Conservation (phyloP, 2,329 filamentous ascomycete genomes). For the Ophiosphaerella herpotricha region DNA sequence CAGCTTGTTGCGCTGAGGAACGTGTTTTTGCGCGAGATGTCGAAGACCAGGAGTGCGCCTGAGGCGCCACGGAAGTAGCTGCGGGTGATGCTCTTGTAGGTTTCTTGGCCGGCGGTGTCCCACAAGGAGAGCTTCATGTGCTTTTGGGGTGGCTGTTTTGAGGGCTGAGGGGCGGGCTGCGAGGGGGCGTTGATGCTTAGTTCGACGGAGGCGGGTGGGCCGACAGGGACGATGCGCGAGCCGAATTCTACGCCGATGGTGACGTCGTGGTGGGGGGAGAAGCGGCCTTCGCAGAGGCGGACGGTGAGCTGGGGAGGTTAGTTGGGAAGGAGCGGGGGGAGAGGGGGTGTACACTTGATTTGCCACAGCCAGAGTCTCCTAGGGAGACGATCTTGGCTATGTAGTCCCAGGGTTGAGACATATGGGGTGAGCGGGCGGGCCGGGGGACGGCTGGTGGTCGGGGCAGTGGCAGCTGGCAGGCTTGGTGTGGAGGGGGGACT, state of each 20-base stretch:
- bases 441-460: constrained; percentile 12
- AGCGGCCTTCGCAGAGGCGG: constrained; percentile 93
- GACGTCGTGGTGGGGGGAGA: constrained; percentile 92
- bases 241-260: constrained; percentile 98
- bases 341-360: constrained; percentile 66
- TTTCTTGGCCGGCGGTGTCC: constrained; percentile 97
- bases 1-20: constrained; percentile 90
- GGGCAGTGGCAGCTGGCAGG: no score
- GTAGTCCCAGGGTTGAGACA: constrained; percentile 86
- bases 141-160: constrained; percentile 57
- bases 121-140: constrained; percentile 94
- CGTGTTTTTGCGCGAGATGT: constrained; percentile 83
- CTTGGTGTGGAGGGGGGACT: no score
- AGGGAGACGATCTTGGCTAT: constrained; percentile 99
- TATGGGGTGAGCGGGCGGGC: constrained; percentile 24
- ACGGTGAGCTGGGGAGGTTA: constrained; percentile 70
- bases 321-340: constrained; percentile 14
- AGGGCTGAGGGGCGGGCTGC: constrained; percentile 19
- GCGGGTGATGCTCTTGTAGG: constrained; percentile 93
- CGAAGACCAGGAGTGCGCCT: constrained; percentile 86
- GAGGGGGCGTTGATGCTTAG: constrained; percentile 59
- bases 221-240: constrained; percentile 88
- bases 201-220: constrained; percentile 72
- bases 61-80: constrained; percentile 88
- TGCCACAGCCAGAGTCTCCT: constrained; percentile 94